Base-by-base conservation (phyloP, 116 monocot species). In the Iris pallida region DNA sequence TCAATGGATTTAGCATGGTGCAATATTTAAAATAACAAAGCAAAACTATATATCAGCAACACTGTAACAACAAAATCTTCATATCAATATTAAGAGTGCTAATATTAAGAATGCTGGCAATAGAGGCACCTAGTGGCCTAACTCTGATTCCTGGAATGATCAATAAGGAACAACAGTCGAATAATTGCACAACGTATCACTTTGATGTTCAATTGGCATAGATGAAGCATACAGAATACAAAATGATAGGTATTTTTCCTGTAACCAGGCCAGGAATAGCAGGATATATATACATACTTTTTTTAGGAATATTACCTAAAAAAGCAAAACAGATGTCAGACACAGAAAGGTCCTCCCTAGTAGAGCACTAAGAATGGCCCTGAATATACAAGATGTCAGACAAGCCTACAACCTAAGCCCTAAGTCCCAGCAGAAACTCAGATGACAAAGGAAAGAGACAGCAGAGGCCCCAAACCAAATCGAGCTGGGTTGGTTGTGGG, bases 301-400 rank as follows among this genome's bases (percentile, higher is more conserved):
- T 11, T 13, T 53, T 4, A 53, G 12, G 14, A 53, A 53, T 13
- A 53, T 10, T 53, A 14, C 14, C 53, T 14, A 53, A 53, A 53
- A 53, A 14, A 11, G n/a, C 53, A 11, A 14, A 14, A 11, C 1
- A 53, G 14, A 13, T n/a, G n/a, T 3, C 53, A 11, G 52, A 4
- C 8, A 14, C 53, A 53, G 53, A 53, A 10, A 53, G 30, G 30
- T 30, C 30, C 30, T 30, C 53, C 53, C 8, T 14, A 10, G 15
- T 4, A 14, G 4, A 53, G 53, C 13, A 14, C 4, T 8, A 13
- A 14, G n/a, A 46, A 68, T 42, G 53, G 64, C 54, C 45, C 72
- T 55, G 60, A 53, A 60, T 73, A n/a, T 67, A 75, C 75, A 67
- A 41, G 47, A 30, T 30, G 30, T 30, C 30, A 30, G 30, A 30